Base-by-base conservation (phyloP, 2,329 filamentous ascomycete genomes). In the Verticillium isaacii region DNA sequence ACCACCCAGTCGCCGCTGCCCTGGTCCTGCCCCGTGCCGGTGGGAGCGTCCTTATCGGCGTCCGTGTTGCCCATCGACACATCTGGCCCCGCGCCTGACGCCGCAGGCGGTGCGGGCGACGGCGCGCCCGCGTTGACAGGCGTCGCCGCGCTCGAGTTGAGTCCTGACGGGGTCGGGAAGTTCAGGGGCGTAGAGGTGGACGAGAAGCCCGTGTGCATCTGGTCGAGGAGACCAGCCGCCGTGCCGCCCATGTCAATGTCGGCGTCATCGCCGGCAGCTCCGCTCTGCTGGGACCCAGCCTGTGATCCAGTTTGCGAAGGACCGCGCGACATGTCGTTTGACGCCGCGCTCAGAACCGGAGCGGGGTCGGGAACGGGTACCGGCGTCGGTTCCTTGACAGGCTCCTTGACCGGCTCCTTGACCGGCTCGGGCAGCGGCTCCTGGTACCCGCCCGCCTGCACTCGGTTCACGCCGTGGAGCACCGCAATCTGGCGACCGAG, bases 361-460 rank as follows among this genome's bases (percentile, higher is more conserved):
- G 45, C 19, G 32, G 61, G 36, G 5, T 61, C 66, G 14, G 64
- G 69, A 5, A 63, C 63, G 15, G 67, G 66, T 5, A 68, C 67
- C 23, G 57, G 62, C 25, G 61, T 39, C 19, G 56, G 65, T n/a
- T 68, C 70, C 15, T 60, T 34, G 7, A 45, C 34, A 2, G 72
- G 72, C 45, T 70, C 69, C 5, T 74, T 67, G 32, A 63, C 36
- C 6, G 66, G 67, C 36, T 73, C 73, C 14, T 66, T 68, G 32
- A 70, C 68, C 17, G 73, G 79, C 66, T 82, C 78, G 3, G 83
- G 80, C 5, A 76, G 77, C 7, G 81, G 83, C 64, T 92, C 86
- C 73, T 92, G 85, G 64, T 83, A 87, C 2, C 92, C 92, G 57
- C 92, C 93, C 69, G 91, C 90, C 69, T 95, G 87, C 54, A 96